These are phyloP conservation scores for Yamadazyma jaroonii DNA, from an alignment of 1,139 yeast species.

Conservation along the genomic window DNA sequence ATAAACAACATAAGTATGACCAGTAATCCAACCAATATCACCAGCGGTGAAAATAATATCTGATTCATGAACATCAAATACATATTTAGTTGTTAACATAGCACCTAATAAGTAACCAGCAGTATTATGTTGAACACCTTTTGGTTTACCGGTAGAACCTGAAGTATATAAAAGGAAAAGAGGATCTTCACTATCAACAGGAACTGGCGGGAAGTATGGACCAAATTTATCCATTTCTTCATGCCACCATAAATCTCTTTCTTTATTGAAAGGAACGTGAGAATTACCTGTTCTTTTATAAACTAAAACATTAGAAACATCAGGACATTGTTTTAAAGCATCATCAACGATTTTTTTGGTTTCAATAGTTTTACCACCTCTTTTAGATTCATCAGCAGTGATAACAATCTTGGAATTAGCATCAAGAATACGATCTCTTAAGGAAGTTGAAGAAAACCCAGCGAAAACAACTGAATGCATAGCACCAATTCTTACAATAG, in stretches of 20 bases:
- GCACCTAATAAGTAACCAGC: slow-evolving; percentile 81
- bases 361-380: slow-evolving; percentile 83
- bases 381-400: slow-evolving; percentile 76
- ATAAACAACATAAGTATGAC: slow-evolving; percentile 79
- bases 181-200: slow-evolving; percentile 61
- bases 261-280: slow-evolving; percentile 58
- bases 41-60: slow-evolving; percentile 82
- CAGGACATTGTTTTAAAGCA: slow-evolving; percentile 68
- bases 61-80: slow-evolving; percentile 71
- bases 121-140: slow-evolving; percentile 70
- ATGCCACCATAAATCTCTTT: slow-evolving; percentile 81
- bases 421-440: slow-evolving; percentile 73
- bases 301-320: slow-evolving; percentile 66
- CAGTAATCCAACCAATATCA: slow-evolving; percentile 89
- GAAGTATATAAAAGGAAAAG: slow-evolving; percentile 64
- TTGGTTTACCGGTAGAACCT: slow-evolving; percentile 70
- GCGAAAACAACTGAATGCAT: slow-evolving; percentile 84
- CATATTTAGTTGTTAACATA: slow-evolving; percentile 63
- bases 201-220: slow-evolving; percentile 58
- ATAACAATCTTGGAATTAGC: slow-evolving; percentile 73
- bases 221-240: slow-evolving; percentile 69
- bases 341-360: slow-evolving; percentile 83
- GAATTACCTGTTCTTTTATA: slow-evolving; percentile 70
- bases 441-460: slow-evolving; percentile 73
- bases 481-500: slow-evolving; percentile 77